phyloP scores from a whole-genome alignment of 1,139 yeast species.

The Candida sp. region DNA sequence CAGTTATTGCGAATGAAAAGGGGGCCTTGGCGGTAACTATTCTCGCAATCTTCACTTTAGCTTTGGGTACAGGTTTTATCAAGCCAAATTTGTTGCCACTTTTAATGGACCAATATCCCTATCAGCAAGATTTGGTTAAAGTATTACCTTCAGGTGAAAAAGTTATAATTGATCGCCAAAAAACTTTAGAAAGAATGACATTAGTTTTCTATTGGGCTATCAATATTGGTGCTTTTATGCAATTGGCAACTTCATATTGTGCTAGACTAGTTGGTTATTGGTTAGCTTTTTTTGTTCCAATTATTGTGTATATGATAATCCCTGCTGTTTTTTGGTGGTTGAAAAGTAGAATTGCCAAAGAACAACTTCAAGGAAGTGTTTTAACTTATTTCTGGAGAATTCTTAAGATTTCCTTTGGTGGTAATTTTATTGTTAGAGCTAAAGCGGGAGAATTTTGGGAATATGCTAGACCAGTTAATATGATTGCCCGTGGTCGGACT shows the following conservation, averaged over 20 bases:
- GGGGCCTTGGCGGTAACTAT: constrained; percentile 31
- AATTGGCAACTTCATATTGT: constrained; percentile 72
- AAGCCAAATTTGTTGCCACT: constrained; percentile 52
- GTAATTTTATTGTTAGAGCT: constrained; percentile 36
- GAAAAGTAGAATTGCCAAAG: constrained; percentile 32
- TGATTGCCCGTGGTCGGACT: constrained; percentile 40
- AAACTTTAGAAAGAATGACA: constrained; percentile 72
- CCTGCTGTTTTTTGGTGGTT: constrained; percentile 43
- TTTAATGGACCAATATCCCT: constrained; percentile 49
- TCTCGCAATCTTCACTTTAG: constrained; percentile 33
- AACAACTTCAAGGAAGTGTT: constrained; percentile 47
- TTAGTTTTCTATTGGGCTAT: constrained; percentile 78
- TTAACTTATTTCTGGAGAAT: constrained; percentile 42
- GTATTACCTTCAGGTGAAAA: constrained; percentile 58
- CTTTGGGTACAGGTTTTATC: constrained; percentile 48
- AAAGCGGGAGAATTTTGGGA: constrained; percentile 46
- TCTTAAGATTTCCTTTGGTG: constrained; percentile 32
- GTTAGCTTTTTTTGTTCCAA: constrained; percentile 68
- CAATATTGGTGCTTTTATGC: constrained; percentile 76
- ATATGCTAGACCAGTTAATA: constrained; percentile 50
- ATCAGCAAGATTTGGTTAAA: constrained; percentile 56
- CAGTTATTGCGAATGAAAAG: constrained; percentile 27
- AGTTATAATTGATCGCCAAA: constrained; percentile 68
- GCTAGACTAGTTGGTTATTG: constrained; percentile 73
- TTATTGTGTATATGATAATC: constrained; percentile 44